Base-by-base conservation (phyloP, 371 early-diverging fungal genomes). In the Parasitella parasitica region DNA sequence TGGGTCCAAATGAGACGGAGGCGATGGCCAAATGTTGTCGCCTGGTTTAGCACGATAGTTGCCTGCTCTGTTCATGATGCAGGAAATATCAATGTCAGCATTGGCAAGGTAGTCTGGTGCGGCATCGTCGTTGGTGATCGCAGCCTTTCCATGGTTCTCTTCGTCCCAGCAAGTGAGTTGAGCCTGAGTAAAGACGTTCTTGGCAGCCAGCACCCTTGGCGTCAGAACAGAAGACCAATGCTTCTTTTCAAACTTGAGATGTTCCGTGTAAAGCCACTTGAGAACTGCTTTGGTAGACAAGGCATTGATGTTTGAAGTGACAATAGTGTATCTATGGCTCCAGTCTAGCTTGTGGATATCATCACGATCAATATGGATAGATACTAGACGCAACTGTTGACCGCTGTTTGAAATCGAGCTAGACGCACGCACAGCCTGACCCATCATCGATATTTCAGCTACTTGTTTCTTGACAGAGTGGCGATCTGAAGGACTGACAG, bases 11-110 rank as follows among this genome's bases (percentile, higher is more conserved):
- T 64, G 43, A 35, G 13, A 38, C 11, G 30, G 15, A 12, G 32
- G 52, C 20, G 51, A 55, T 0, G 77, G 77, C 80, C 80, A 79
- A 4, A 27, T 36, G 18, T 65, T 41, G 12, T 65, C 32, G 1
- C 54, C 55, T 22, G 63, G 57, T 12, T 28, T 39, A 13, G 66
- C 67, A 22, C 54, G 61, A 27, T 52, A 36, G 2, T 49, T 39
- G 7, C 37, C 41, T 3, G 56, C 27, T 5, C 57, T 54, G 3
- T 36, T 20, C 64, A 77, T 59, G 18, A 80, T 63, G 24, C 64
- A 67, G 0, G 71, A 64, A 7, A 80, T 43, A 57, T 77, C 74
- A 18, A 80, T 18, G 2, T 67, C 68, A 4, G 59, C 39, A 34
- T 43, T 36, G 1, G 36, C 49, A 3, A 80, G 32, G 46, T 80